phyloP scores from a whole-genome alignment of 805 yeast genomes.

The Torulaspora delbrueckii region DNA sequence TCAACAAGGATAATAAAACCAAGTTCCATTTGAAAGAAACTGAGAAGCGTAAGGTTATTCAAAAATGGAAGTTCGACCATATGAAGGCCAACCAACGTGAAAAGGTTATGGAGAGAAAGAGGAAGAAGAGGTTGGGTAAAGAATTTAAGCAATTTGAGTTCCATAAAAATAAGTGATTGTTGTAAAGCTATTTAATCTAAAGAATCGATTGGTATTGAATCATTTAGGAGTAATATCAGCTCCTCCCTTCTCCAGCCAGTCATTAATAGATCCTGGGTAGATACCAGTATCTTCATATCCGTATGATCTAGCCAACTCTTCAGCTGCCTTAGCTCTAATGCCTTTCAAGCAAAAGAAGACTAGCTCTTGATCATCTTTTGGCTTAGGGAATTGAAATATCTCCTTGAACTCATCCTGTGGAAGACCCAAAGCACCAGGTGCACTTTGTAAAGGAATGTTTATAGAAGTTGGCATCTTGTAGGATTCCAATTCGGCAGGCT shows the following conservation, averaged over 20 bases:
- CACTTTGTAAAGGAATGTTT: constrained; percentile 82
- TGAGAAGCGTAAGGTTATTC: constrained; percentile 68
- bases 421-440: constrained; percentile 88
- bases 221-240: constrained; percentile 15
- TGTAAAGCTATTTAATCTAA: background rate
- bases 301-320: constrained; percentile 83
- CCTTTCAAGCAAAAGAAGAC: constrained; percentile 93
- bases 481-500: constrained; percentile 67
- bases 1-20: constrained; percentile 47
- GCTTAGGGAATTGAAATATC: constrained; percentile 77
- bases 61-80: constrained; percentile 69
- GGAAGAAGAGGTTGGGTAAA: constrained; percentile 77
- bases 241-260: constrained; percentile 53
- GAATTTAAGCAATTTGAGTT: constrained; percentile 57
- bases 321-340: constrained; percentile 84
- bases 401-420: constrained; percentile 74
- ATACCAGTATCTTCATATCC: constrained; percentile 83
- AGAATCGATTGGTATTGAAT: background rate
- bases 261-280: constrained; percentile 81
- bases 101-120: constrained; percentile 80
- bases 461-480: constrained; percentile 83
- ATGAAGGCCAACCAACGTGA: constrained; percentile 71
- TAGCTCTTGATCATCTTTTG: constrained; percentile 61
- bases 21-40: constrained; percentile 60
- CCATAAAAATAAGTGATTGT: constrained; percentile 25